Evolutionary conservation across 345 rosid species (phyloP), one percentile per base, ranked within the genome.

Genomic region (Orychophragmus violaceus): DNA sequence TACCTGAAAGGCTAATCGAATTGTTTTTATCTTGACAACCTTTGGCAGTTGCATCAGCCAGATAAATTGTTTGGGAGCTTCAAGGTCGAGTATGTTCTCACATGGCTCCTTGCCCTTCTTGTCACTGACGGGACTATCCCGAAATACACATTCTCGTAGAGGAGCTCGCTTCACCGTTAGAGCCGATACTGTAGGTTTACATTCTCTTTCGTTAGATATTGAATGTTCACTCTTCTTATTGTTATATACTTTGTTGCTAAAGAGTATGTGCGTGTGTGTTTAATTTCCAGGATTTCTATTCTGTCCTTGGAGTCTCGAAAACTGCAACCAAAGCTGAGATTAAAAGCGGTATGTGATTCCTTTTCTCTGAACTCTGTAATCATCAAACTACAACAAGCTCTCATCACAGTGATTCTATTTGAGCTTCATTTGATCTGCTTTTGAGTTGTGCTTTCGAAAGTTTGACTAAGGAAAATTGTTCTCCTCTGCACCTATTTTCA

Each of bases 301-400:
- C 98, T 63, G 82, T 88, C 8, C 97, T 93, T 62, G 96, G 97
- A 51, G 96, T 93, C 37, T 93, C 98, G 19, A 93, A 79, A 80
- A 90, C 54, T 79, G 83, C 97, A 59, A 90, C 81, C 79, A 93
- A 93, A 88, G 64, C 98, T 70, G 98, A 93, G 68, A 93, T 93
- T 61, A 93, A 93, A 83, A 93, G 90, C 10, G 89, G 98, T 93
- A 82, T 9, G 86, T 51, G 8, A 14, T 51, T 35, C 3, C 17
- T 64, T 59, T 51, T 44, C 44, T 37, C 10, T 41, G 21, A 5
- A 2, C 9, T 11, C 3, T 10, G 12, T 51, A n/a, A 4, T 56
- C 27, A 14, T 24, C 3, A 0, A 6, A 3, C 22, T n/a, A 49
- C 25, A 50, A 14, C 30, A 39, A 58, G 60, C 45, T 48, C 37